Conservation (phyloP, 257 asterid genomes). For the Nicotiana benthamiana region DNA sequence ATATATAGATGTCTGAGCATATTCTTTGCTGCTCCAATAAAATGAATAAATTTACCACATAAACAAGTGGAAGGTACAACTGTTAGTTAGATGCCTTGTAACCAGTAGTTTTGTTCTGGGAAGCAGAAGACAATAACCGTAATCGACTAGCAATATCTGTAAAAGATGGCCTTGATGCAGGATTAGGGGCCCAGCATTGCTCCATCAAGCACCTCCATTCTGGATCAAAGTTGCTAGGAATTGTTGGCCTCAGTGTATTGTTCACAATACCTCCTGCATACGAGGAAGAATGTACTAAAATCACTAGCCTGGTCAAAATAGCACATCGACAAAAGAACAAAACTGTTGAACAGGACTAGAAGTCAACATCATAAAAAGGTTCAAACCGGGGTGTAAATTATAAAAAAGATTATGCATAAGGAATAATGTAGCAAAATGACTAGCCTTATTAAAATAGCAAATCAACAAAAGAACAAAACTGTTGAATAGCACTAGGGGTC, state of each 20-base stretch:
- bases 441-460: neutral
- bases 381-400: neutral
- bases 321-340: neutral
- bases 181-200: constrained; percentile 95
- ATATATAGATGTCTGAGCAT: constrained; percentile 1
- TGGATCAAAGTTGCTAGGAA: constrained; percentile 77
- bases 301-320: neutral
- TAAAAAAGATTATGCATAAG: neutral
- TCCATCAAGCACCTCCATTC: constrained; percentile 88
- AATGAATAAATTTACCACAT: neutral
- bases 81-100: constrained; percentile 12
- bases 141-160: constrained; percentile 70
- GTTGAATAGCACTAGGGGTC: neutral
- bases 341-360: neutral
- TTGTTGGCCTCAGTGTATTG: constrained; percentile 85
- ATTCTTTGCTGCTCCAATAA: neutral
- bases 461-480: neutral
- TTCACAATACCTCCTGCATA: constrained; percentile 81
- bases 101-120: constrained; percentile 38
- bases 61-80: constrained; percentile 9
- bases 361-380: neutral
- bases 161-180: constrained; percentile 68
- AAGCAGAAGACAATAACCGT: constrained; percentile 59
- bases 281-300: neutral
- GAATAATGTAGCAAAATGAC: neutral